phyloP scores from a whole-genome alignment of 139 green algal species.

The Picochlorum sp. region DNA sequence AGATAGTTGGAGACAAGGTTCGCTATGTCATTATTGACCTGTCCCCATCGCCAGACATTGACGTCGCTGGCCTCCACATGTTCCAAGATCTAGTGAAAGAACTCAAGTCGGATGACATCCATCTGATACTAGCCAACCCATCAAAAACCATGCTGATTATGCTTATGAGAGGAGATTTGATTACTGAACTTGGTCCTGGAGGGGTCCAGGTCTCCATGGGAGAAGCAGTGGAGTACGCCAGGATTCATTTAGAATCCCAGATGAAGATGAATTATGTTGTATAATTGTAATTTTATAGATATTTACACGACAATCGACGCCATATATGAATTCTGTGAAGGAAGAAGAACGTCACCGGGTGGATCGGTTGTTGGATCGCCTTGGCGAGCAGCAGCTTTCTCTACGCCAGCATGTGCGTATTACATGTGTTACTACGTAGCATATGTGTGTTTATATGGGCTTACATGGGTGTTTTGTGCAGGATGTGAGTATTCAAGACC shows the following conservation, averaged over 20 bases:
- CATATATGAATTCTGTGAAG: too few species aligned
- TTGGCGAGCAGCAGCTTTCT: slow-evolving; percentile 19
- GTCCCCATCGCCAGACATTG: slow-evolving; percentile 62
- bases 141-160: slow-evolving; percentile 13
- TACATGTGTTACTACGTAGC: too few species aligned
- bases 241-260: slow-evolving; percentile 2
- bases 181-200: slow-evolving; percentile 7
- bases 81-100: slow-evolving; percentile 30
- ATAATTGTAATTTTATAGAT: not conserved
- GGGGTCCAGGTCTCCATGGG: slow-evolving; percentile 3
- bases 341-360: slow-evolving; percentile 13
- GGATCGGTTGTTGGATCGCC: slow-evolving; percentile 19
- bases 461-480: slow-evolving; percentile 3
- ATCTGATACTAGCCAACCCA: slow-evolving; percentile 57
- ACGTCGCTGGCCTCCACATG: slow-evolving; percentile 58
- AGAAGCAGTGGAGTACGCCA: slow-evolving; percentile 7
- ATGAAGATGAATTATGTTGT: slow-evolving; percentile 1
- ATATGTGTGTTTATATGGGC: too few species aligned
- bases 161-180: slow-evolving; percentile 9
- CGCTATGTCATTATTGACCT: slow-evolving; percentile 75
- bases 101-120: slow-evolving; percentile 23
- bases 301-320: too few species aligned
- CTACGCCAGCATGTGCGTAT: slow-evolving; percentile 18
- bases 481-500: slow-evolving; percentile 20
- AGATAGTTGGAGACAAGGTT: slow-evolving; percentile 12